These are phyloP conservation scores for Hippophae rhamnoides DNA, from an alignment of 306 rosid genomes.

Conservation along the genomic window DNA sequence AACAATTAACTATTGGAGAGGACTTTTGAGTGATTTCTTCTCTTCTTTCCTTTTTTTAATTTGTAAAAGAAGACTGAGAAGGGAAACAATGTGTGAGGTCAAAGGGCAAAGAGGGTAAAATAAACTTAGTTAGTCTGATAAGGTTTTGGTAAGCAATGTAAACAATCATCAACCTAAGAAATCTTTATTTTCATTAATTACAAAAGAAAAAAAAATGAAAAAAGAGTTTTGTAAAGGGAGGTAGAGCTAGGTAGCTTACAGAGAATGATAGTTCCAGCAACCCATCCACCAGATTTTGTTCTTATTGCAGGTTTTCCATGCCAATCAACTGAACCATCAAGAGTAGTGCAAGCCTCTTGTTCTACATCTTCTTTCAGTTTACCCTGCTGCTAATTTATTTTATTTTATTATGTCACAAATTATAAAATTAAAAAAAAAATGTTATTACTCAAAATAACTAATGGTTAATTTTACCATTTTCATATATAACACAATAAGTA, in stretches of 20 bases:
- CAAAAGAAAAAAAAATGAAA: neutral
- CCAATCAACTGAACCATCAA: slow-evolving; percentile 80
- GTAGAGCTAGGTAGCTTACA: slow-evolving; percentile 37
- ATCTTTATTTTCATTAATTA: neutral
- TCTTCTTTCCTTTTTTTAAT: neutral
- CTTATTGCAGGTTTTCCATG: slow-evolving; percentile 76
- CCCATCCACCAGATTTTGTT: slow-evolving; percentile 79
- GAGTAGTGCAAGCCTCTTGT: slow-evolving; percentile 37
- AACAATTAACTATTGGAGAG: neutral
- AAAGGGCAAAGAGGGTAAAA: too few relatives aligned
- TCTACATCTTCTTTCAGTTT: slow-evolving; percentile 47
- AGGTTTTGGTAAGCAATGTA: neutral
- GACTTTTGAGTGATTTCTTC: neutral
- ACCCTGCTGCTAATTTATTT: slow-evolving; percentile 18
- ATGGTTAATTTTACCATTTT: neutral
- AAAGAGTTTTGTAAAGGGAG: neutral
- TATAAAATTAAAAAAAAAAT: neutral
- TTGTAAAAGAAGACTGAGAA: neutral
- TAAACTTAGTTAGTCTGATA: too few relatives aligned
- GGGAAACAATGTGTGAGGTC: neutral
- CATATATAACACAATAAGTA: neutral
- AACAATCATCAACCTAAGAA: neutral
- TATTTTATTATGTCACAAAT: neutral
- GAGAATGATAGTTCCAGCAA: slow-evolving; percentile 78
- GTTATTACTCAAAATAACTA: neutral